Base-by-base conservation (phyloP, 768 basidiomycete genomes). In the Auriscalpium vulgare region DNA sequence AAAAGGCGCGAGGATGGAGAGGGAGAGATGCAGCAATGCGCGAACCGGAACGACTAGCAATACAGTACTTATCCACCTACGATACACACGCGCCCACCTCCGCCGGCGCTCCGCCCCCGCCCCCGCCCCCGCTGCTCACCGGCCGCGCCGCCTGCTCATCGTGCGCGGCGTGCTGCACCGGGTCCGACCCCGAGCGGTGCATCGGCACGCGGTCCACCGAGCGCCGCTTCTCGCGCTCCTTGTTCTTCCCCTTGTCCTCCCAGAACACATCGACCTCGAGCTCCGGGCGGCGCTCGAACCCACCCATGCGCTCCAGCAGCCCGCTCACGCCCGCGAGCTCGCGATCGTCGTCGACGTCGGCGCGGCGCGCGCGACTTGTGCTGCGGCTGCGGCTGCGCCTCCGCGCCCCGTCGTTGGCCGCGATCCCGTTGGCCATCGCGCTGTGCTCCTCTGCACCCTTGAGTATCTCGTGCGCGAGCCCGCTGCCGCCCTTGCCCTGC, bases 381-480 rank as follows among this genome's bases (percentile, higher is more conserved):
- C 48, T 50, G 36, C 19, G 50, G 19, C 58, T 49, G 36, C 37
- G 51, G 16, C n/a, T 16, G 43, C 54, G 37, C 50, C 47, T 47
- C 51, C 45, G 34, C 34, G 43, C 8, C 17, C n/a, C 37, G 17
- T 14, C 3, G 43, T 43, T 19, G 49, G 19, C 35, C 44, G 38
- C 23, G 56, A 51, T 54, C 23, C 59, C 52, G 34, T 54, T 56
- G 11, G 37, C 50, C 44, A 54, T 56, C 16, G 50, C 34, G 29
- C 53, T 56, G 2, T 10, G 11, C 37, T 19, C 38, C 17, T 46
- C 44, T 2, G 21, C 60, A 8, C 62, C 62, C 13, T 50, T 56
- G 51, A 62, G 9, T 19, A 71, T 64, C 60, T 69, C 69, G 58
- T 65, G 51, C 47, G 66, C 63, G n/a, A 68, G 64, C 53, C 65